A percentile compares a stretch with the other conserved stretches of the same genome.
These are phyloP conservation scores for Sedum album DNA, from an alignment of 164 flowering plant genomes.

Conservation along the genomic window DNA sequence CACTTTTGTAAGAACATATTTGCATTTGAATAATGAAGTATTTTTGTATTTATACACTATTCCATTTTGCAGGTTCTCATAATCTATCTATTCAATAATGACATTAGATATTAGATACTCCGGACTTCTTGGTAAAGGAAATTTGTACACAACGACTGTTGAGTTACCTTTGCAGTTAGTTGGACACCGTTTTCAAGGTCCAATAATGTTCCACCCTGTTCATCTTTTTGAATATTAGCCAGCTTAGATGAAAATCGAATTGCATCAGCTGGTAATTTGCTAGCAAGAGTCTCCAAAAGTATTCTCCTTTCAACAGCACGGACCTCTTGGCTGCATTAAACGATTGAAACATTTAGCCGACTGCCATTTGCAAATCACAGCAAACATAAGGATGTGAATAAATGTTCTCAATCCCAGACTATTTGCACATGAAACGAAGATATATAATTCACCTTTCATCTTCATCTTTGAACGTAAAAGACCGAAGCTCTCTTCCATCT, in stretches of 20 bases:
- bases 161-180: constrained; percentile 53
- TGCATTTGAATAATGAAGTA: background rate
- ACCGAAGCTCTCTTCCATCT: constrained; percentile 71
- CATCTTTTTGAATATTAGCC: constrained; percentile 31
- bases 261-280: constrained; percentile 50
- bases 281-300: constrained; percentile 69
- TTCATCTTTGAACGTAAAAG: constrained; percentile 84
- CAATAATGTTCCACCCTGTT: constrained; percentile 39
- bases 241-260: constrained; percentile 63
- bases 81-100: too few relatives aligned
- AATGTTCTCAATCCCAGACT: background rate
- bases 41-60: background rate
- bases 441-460: constrained; percentile 64
- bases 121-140: too few relatives aligned
- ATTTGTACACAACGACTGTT: too few relatives aligned
- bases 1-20: constrained; percentile 10
- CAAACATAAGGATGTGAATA: background rate
- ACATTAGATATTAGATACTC: too few relatives aligned
- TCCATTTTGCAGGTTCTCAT: background rate
- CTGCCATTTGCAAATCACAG: background rate
- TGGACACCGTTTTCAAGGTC: constrained; percentile 55
- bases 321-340: constrained; percentile 67
- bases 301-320: constrained; percentile 88
- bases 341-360: background rate
- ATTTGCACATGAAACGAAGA: too few relatives aligned